Percentiles rank a stretch among this genome's conserved stretches.
Conservation (phyloP, 805 yeast species). For the Metschnikowia vanudenii region DNA sequence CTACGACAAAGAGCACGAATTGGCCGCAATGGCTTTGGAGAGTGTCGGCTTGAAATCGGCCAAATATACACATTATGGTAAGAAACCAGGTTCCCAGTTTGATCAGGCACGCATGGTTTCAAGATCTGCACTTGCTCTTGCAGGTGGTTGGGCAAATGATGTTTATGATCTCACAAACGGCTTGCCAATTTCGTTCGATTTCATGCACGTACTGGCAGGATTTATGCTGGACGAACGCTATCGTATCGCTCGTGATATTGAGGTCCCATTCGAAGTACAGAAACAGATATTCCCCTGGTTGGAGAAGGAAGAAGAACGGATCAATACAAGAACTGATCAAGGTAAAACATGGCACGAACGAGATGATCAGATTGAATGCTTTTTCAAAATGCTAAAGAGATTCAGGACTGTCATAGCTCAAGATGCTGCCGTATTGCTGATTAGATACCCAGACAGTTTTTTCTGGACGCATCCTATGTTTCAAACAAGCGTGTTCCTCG, state of each 20-base stretch:
- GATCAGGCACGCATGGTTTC: no score
- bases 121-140: not conserved
- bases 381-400: slow-evolving; percentile 5
- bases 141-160: not conserved
- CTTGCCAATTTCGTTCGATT: slow-evolving; percentile 3
- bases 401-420: slow-evolving; percentile 6
- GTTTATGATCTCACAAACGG: not conserved
- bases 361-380: not conserved
- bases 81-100: no score
- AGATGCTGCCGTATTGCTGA: slow-evolving; percentile 5
- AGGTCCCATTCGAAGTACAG: slow-evolving; percentile 2
- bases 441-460: not conserved
- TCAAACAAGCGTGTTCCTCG: no score
- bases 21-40: not conserved
- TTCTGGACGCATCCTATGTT: not conserved
- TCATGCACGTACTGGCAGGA: slow-evolving; percentile 6
- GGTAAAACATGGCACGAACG: not conserved
- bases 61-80: not conserved
- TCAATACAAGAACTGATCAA: not conserved
- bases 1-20: not conserved
- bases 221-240: slow-evolving; percentile 5
- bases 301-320: not conserved
- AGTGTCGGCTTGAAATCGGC: not conserved
- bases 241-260: slow-evolving; percentile 7
- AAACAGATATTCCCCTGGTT: slow-evolving; percentile 10